Evolutionary conservation across 176 grass and related monocot genomes (phyloP).

Genomic region (Echinochloa phyllopogon): DNA sequence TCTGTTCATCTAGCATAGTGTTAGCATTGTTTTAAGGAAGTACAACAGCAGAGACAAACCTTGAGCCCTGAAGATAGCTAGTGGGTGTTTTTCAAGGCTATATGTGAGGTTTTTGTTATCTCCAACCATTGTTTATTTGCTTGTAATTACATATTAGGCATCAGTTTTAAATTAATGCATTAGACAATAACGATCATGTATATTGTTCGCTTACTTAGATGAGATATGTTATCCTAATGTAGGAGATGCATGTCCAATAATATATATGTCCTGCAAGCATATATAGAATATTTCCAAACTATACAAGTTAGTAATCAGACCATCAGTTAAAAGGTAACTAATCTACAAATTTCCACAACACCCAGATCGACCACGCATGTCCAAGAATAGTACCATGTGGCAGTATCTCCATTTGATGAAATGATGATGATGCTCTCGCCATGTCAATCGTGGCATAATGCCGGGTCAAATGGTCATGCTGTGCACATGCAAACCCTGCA

Average conservation of each 20-base stretch:
- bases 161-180: background rate
- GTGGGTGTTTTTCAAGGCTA: background rate
- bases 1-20: background rate
- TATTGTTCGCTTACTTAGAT: background rate
- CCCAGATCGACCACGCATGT: background rate
- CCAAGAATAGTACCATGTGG: slow-evolving; percentile 7
- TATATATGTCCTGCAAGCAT: background rate
- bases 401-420: background rate
- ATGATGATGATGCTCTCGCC: background rate
- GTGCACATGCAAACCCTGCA: background rate
- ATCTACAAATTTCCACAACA: background rate
- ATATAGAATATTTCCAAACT: background rate
- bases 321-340: background rate
- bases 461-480: background rate
- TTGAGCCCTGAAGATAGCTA: background rate
- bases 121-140: background rate
- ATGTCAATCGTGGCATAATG: background rate
- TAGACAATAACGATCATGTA: background rate
- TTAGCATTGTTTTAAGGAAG: background rate
- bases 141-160: background rate
- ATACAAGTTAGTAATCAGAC: background rate
- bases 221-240: slow-evolving; percentile 1
- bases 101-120: background rate
- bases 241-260: background rate
- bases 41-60: background rate